Conservation (phyloP, 23 red algal species). For the Gracilaria gracilis region DNA sequence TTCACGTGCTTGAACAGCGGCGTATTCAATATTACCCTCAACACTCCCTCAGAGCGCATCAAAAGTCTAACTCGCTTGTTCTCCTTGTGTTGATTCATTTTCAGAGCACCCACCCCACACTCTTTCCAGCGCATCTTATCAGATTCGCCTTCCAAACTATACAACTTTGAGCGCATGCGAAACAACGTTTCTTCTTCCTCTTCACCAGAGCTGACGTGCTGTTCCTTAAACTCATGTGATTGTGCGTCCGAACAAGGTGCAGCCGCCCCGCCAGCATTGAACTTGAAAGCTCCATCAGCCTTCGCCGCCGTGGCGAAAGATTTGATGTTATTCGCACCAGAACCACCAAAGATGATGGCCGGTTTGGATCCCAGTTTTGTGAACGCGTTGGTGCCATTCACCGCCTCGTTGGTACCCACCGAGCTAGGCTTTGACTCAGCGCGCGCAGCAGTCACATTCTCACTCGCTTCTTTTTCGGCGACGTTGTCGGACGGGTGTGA, state of each 20-base stretch:
- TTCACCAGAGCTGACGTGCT: conserved; percentile 69
- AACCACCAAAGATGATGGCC: conserved; percentile 49
- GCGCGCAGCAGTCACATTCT: not conserved
- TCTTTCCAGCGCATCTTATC: conserved; percentile 77
- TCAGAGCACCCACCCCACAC: conserved; percentile 80
- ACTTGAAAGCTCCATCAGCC: conserved; percentile 20
- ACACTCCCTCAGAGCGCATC: conserved; percentile 91
- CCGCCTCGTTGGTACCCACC: not conserved
- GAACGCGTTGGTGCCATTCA: not conserved
- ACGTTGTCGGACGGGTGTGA: not conserved
- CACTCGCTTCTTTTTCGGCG: not conserved
- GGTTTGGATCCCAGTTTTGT: not conserved
- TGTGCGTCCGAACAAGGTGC: not conserved
- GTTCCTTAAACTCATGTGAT: conserved; percentile 58
- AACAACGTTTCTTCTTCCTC: conserved; percentile 77
- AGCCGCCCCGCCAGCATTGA: not conserved
- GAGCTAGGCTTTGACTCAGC: not conserved
- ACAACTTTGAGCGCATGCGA: conserved; percentile 75
- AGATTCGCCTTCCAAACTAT: conserved; percentile 62
- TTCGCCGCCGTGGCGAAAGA: conserved; percentile 57
- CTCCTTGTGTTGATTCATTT: conserved; percentile 63
- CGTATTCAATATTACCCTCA: conserved; percentile 87
- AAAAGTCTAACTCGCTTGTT: conserved; percentile 74
- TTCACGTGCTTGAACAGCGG: conserved; percentile 58
- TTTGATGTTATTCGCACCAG: not conserved